Evolutionary conservation across 257 asterid species (phyloP).

Genomic region (Galeopsis tetrahit): DNA sequence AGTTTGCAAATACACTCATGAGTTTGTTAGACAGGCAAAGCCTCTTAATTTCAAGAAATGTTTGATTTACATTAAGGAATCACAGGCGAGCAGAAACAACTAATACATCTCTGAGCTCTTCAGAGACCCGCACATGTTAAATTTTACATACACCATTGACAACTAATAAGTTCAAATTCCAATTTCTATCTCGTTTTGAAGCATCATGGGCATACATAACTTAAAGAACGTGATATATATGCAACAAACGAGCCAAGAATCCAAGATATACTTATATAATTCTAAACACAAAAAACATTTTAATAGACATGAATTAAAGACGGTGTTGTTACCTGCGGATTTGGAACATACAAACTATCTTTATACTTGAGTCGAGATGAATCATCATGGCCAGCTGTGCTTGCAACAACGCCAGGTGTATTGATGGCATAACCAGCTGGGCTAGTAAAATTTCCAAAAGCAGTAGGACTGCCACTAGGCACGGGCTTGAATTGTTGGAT

Average conservation of each 20-base stretch:
- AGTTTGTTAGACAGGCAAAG: not conserved
- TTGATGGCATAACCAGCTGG: conserved; percentile 85
- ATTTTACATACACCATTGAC: not conserved
- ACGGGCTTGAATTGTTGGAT: conserved; percentile 88
- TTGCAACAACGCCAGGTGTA: conserved; percentile 79
- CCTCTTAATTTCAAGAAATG: conserved; percentile 1
- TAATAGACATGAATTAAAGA: not conserved
- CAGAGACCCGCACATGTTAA: not conserved
- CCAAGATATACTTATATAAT: not conserved
- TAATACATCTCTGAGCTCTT: conserved; percentile 14
- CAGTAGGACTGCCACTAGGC: conserved; percentile 71
- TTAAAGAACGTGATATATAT: not conserved
- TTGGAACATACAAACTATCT: conserved; percentile 76
- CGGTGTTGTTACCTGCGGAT: conserved; percentile 73
- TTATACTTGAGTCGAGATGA: conserved; percentile 85
- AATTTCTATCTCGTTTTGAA: not conserved
- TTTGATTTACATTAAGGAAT: not conserved
- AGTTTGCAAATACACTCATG: conserved; percentile 15
- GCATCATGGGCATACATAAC: not conserved
- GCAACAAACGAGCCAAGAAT: not conserved
- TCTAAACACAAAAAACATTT: not conserved
- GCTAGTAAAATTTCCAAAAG: conserved; percentile 75
- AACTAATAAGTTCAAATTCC: not conserved
- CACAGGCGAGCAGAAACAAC: not conserved
- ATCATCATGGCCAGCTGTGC: conserved; percentile 82